phyloP scores from a whole-genome alignment of 2,329 filamentous ascomycete genomes.

The Hypomyces rosellus region DNA sequence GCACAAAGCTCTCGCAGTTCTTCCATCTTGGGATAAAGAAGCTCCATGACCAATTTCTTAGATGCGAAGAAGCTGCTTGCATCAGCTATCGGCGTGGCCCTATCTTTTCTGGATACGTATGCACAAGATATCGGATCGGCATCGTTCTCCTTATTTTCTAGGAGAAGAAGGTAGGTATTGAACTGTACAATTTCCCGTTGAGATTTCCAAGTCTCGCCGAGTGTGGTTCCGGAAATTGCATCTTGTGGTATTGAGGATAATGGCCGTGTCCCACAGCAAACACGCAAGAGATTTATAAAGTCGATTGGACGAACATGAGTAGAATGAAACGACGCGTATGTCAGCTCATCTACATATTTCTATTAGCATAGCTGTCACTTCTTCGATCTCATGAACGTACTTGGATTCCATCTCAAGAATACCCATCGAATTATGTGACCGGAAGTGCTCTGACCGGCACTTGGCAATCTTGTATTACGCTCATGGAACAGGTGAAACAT shows the following conservation, averaged over 20 bases:
- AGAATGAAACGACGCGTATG: conserved; percentile 59
- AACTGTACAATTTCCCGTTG: conserved; percentile 38
- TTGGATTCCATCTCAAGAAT: conserved; percentile 73
- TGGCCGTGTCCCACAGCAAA: conserved; percentile 53
- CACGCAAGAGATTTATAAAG: conserved; percentile 61
- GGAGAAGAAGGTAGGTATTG: conserved; percentile 49
- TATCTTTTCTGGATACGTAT: conserved; percentile 6
- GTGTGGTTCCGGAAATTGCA: conserved; percentile 39
- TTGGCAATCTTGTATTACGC: conserved; percentile 61
- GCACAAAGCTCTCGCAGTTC: conserved; percentile 41
- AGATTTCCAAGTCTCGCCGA: conserved; percentile 43
- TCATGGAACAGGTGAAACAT: conserved; percentile 64
- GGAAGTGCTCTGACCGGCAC: conserved; percentile 58
- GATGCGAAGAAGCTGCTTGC: conserved; percentile 32
- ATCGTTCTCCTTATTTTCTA: conserved; percentile 27
- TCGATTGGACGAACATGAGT: conserved; percentile 58
- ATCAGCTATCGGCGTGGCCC: conserved; percentile 22
- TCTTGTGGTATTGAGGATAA: conserved; percentile 26
- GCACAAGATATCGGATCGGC: background rate
- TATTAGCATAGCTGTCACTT: background rate
- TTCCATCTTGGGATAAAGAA: conserved; percentile 47
- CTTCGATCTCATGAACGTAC: conserved; percentile 39
- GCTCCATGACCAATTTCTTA: conserved; percentile 47
- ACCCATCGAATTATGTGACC: conserved; percentile 76
- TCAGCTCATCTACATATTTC: conserved; percentile 50